A percentile compares a stretch with the other conserved stretches of the same genome.
These are phyloP conservation scores for Gardenia jasminoides DNA, from an alignment of 257 asterid species.

Conservation along the genomic window DNA sequence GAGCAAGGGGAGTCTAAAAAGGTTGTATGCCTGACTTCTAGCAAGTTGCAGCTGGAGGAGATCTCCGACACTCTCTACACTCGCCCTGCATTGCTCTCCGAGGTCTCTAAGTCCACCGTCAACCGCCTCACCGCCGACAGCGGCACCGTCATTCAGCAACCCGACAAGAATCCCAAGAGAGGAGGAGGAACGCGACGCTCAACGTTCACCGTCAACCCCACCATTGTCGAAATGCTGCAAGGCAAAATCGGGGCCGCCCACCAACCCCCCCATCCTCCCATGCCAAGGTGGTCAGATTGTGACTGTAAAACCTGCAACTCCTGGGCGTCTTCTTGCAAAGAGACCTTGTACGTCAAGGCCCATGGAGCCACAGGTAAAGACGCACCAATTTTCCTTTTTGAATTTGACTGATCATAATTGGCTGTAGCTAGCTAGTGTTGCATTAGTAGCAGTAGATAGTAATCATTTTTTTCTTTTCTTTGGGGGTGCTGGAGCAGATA, in stretches of 20 bases:
- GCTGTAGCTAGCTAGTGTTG: no score
- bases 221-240: constrained; percentile 72
- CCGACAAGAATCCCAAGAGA: constrained; percentile 20
- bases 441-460: no score
- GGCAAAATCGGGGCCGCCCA: constrained; percentile 50
- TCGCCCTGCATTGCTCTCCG: constrained; percentile 57
- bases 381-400: not conserved
- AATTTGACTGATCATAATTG: not conserved
- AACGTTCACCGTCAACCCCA: constrained; percentile 51
- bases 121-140: constrained; percentile 34
- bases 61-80: constrained; percentile 86
- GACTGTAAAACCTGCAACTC: constrained; percentile 74
- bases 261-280: constrained; percentile 20
- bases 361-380: constrained; percentile 66
- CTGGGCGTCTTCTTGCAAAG: constrained; percentile 55
- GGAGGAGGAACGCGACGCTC: constrained; percentile 30
- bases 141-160: constrained; percentile 3
- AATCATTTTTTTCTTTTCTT: no score
- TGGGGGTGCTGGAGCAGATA: constrained; percentile 33
- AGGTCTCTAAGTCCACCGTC: constrained; percentile 49
- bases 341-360: constrained; percentile 61
- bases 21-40: constrained; percentile 53
- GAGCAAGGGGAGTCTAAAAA: constrained; percentile 63
- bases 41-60: constrained; percentile 68
- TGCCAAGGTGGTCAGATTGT: constrained; percentile 92